phyloP scores from a whole-genome alignment of 208 protist species.

The Leishmania mexicana region DNA sequence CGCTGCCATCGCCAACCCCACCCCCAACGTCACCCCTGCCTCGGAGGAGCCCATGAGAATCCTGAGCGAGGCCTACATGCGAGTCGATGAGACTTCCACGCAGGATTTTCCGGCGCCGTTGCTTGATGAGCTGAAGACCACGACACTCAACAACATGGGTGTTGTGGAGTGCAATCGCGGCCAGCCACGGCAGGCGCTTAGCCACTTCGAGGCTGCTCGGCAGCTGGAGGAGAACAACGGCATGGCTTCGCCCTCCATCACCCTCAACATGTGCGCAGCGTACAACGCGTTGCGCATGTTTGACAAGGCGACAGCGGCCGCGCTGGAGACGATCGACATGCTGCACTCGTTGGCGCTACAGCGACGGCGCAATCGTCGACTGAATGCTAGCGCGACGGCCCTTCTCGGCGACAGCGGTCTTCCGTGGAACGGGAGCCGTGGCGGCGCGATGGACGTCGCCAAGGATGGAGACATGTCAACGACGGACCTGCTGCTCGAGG shows the following conservation, averaged over 20 bases:
- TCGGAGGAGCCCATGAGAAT: constrained; percentile 59
- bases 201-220: constrained; percentile 80
- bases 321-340: constrained; percentile 88
- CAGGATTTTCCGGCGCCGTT: constrained; percentile 33
- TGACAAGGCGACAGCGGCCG: constrained; percentile 84
- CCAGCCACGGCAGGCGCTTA: constrained; percentile 78
- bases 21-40: constrained; percentile 1
- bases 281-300: constrained; percentile 87
- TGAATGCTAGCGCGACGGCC: constrained; percentile 12
- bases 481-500: constrained; percentile 33
- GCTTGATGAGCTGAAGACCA: constrained; percentile 75
- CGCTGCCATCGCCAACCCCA: background rate
- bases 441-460: background rate
- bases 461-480: constrained; percentile 27
- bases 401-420: background rate
- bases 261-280: constrained; percentile 84
- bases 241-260: constrained; percentile 75
- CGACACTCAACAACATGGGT: constrained; percentile 89
- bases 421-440: background rate
- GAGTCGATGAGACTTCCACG: constrained; percentile 29
- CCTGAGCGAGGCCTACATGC: constrained; percentile 63
- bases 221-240: constrained; percentile 83
- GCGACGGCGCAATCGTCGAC: constrained; percentile 37
- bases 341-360: constrained; percentile 71
- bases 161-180: constrained; percentile 87